These are phyloP conservation scores for Sanguinoderma infundibulare DNA, from an alignment of 1,284 basidiomycete species.

Conservation along the genomic window DNA sequence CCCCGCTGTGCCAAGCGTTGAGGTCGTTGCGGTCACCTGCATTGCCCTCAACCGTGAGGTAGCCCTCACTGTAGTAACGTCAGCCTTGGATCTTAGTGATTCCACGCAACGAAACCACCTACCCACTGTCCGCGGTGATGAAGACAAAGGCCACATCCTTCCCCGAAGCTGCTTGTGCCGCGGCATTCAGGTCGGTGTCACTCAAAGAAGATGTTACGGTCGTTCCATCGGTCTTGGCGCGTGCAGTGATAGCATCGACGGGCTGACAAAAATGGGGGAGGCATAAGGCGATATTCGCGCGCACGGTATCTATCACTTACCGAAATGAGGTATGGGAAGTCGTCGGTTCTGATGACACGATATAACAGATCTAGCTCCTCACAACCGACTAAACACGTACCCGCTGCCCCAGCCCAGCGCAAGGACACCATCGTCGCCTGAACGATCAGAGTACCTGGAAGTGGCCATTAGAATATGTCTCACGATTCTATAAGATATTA, in stretches of 20 bases:
- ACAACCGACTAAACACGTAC: conserved; percentile 22
- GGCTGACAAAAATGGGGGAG: conserved; percentile 28
- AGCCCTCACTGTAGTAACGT: conserved; percentile 51
- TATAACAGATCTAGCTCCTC: background rate
- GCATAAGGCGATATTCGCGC: background rate
- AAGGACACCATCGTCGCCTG: conserved; percentile 60
- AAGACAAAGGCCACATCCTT: conserved; percentile 34
- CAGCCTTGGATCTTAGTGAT: conserved; percentile 42
- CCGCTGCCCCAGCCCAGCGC: conserved; percentile 69
- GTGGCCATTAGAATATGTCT: too few species aligned
- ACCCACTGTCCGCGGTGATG: conserved; percentile 27
- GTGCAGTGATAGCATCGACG: conserved; percentile 45
- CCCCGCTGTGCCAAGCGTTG: conserved; percentile 70
- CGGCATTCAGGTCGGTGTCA: conserved; percentile 48
- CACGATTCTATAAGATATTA: background rate
- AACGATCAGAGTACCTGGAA: conserved; percentile 46
- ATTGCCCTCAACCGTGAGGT: conserved; percentile 66
- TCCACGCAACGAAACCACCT: background rate
- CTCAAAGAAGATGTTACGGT: conserved; percentile 56
- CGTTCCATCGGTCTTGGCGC: conserved; percentile 43
- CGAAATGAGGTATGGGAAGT: conserved; percentile 54
- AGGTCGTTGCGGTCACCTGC: conserved; percentile 73
- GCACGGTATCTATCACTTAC: conserved; percentile 33
- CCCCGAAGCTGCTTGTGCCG: conserved; percentile 44
- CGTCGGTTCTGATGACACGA: conserved; percentile 41